Conservation (phyloP, 1,284 basidiomycete species). For the Agaricales sp. region DNA sequence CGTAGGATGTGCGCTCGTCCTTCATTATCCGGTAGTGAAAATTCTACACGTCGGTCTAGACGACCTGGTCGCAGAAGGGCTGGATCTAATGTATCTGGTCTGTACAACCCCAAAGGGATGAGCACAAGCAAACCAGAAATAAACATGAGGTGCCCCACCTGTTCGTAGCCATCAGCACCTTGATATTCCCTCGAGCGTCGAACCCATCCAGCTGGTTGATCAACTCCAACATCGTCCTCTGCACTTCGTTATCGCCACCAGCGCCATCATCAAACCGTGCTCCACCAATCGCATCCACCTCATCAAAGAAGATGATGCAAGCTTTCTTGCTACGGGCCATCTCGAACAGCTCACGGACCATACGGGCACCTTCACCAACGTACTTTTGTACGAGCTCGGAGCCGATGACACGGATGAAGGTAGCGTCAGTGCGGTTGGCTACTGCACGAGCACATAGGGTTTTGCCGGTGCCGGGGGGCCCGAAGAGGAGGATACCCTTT, state of each 20-base stretch:
- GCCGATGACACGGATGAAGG: conserved; percentile 98
- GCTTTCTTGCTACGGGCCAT: conserved; percentile 99
- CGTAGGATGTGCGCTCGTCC: conserved; percentile 95
- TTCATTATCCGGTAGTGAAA: conserved; percentile 91
- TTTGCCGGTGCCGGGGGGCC: conserved; percentile 97
- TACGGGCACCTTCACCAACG: conserved; percentile 96
- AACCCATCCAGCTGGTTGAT: conserved; percentile 99
- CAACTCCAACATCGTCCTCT: conserved; percentile 98
- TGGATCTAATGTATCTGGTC: conserved; percentile 97
- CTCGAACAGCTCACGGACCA: conserved; percentile 98
- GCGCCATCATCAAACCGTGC: conserved; percentile 99
- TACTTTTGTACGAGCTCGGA: conserved; percentile 99
- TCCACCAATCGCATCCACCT: conserved; percentile 95
- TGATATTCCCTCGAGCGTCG: conserved; percentile 97
- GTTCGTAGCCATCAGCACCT: conserved; percentile 99
- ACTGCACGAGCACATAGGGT: conserved; percentile 98
- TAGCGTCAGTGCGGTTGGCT: conserved; percentile 97
- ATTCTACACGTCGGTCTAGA: conserved; percentile 93
- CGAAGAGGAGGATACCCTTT: conserved; percentile 95
- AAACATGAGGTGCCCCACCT: conserved; percentile 35
- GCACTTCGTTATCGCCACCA: conserved; percentile 98
- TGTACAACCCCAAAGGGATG: conserved; percentile 19
- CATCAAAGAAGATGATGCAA: conserved; percentile 99
- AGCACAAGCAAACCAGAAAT: neutral
- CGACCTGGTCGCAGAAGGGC: conserved; percentile 94